Percentiles rank a stretch among this genome's conserved stretches.
phyloP scores from a whole-genome alignment of 2,329 filamentous ascomycete genomes.

The Aspergillus candidus region DNA sequence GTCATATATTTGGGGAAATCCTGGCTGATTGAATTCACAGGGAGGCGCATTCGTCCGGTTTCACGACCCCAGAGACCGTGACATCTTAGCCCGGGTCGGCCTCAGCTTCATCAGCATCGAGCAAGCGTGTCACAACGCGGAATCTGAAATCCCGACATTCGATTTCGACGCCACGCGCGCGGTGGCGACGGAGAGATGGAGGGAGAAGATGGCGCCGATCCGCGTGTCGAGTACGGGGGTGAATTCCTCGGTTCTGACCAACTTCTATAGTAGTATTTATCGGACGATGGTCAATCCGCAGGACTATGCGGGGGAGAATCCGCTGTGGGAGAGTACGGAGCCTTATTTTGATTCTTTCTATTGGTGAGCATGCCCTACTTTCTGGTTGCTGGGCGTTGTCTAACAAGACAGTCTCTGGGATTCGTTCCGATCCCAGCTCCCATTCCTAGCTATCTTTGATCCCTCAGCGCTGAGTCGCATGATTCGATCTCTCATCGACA shows the following conservation, averaged over 20 bases:
- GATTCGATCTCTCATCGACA: constrained; percentile 64
- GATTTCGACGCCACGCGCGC: constrained; percentile 52
- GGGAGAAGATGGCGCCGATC: constrained; percentile 45
- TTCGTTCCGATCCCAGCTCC: constrained; percentile 61
- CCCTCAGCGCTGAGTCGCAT: constrained; percentile 57
- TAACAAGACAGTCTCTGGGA: constrained; percentile 54
- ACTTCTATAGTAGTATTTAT: constrained; percentile 65
- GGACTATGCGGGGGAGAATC: constrained; percentile 68
- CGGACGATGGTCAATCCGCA: constrained; percentile 65
- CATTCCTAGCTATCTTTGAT: constrained; percentile 62
- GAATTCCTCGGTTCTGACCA: constrained; percentile 35
- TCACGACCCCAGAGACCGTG: constrained; percentile 41
- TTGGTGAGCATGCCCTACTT: constrained; percentile 40
- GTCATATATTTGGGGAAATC: background rate
- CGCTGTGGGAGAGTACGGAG: constrained; percentile 57
- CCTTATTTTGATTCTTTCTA: constrained; percentile 72
- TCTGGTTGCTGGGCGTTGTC: background rate
- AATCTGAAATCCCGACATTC: constrained; percentile 59
- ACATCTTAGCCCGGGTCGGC: constrained; percentile 59
- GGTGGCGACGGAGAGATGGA: constrained; percentile 54
- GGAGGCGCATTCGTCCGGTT: constrained; percentile 63
- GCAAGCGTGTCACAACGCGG: constrained; percentile 62
- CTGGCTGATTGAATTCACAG: constrained; percentile 30
- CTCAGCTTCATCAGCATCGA: constrained; percentile 61
- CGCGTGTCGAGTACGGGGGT: constrained; percentile 29